phyloP scores from a whole-genome alignment of 179 eudicot genomes.

The Gypsophila paniculata region DNA sequence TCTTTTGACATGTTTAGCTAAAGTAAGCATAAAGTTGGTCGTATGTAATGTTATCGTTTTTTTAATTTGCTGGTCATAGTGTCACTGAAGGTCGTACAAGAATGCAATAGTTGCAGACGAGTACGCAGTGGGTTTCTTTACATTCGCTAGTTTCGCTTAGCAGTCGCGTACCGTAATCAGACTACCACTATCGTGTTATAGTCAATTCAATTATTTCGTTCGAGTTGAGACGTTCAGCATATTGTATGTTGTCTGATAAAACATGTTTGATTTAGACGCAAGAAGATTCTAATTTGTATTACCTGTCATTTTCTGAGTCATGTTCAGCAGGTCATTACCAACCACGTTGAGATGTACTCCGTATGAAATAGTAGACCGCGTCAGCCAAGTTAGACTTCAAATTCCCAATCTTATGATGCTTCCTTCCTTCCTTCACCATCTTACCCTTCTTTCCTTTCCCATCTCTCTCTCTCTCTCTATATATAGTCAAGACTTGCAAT shows the following conservation, averaged over 20 bases:
- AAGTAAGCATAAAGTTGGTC: background rate
- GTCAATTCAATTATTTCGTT: no score
- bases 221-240: no score
- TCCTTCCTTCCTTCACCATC: conserved; percentile 27
- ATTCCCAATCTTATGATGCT: conserved; percentile 23
- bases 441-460: background rate
- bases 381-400: conserved; percentile 24
- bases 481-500: background rate
- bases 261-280: background rate
- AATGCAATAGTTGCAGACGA: background rate
- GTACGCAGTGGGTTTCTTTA: background rate
- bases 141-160: background rate
- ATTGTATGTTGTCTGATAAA: no score
- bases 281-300: conserved; percentile 13
- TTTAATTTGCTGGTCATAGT: background rate
- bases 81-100: conserved; percentile 11
- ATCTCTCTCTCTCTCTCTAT: background rate
- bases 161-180: no score
- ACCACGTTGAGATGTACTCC: background rate
- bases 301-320: background rate
- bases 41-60: background rate
- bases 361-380: conserved; percentile 12
- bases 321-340: background rate
- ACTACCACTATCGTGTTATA: no score
- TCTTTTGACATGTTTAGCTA: background rate